These are phyloP conservation scores for Amaranthus hypochondriacus DNA, from an alignment of 148 eudicot species.

Conservation along the genomic window DNA sequence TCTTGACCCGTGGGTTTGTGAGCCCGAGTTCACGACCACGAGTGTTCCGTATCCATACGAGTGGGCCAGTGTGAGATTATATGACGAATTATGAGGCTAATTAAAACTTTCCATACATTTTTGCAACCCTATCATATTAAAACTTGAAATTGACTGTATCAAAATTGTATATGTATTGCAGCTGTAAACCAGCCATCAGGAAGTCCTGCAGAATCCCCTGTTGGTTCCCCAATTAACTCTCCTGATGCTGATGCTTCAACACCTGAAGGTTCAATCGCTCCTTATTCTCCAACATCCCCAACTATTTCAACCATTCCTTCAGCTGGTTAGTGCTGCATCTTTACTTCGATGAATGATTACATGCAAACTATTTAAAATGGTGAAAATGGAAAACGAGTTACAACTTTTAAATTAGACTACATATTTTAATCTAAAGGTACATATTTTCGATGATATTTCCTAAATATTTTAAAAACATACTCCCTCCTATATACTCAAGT, in stretches of 20 bases:
- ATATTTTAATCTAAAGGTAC: neutral
- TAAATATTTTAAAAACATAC: neutral
- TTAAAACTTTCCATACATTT: neutral
- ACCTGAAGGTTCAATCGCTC: conserved; percentile 17
- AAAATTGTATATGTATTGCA: conserved; percentile 3
- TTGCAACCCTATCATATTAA: neutral
- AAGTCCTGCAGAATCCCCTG: conserved; percentile 12
- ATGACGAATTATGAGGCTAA: neutral
- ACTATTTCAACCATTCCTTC: conserved; percentile 17
- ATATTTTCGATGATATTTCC: neutral
- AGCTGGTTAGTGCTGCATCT: neutral
- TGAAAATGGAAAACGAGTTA: neutral
- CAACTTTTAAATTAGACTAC: no score
- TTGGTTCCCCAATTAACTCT: conserved; percentile 22
- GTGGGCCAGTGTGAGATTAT: no score
- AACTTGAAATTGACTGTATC: no score
- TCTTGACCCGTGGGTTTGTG: no score
- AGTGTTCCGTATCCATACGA: no score
- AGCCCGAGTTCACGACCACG: no score
- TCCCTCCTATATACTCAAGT: no score
- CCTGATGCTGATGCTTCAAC: conserved; percentile 26
- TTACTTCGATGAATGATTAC: neutral
- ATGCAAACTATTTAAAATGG: neutral
- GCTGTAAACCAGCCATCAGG: conserved; percentile 24
- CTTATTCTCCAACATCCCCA: conserved; percentile 16